Base-by-base conservation (phyloP, 1,284 basidiomycete genomes). In the Sanghuangporus baumii region DNA sequence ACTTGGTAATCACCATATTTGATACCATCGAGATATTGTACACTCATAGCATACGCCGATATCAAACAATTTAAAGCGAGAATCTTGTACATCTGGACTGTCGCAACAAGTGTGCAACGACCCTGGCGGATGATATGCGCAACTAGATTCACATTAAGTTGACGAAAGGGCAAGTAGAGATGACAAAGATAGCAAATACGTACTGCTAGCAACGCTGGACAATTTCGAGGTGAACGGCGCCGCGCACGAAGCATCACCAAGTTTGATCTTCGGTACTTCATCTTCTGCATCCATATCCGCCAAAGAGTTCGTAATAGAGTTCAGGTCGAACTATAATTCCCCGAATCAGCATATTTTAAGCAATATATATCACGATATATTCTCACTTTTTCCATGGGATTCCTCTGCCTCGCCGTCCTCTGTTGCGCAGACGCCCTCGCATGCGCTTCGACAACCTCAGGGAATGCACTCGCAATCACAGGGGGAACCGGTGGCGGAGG, bases 31-130 rank as follows among this genome's bases (percentile, higher is more conserved):
- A 98, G 81, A 72, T 98, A 97, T 74, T 96, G 94, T 26, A 98
- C 96, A 69, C 91, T 94, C 66, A 98, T 79, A 74, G 91, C 94
- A 78, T 96, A 98, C 37, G 95, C 95, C 2, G 94, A 96, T 73
- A 98, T 98, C 47, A 98, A 80, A 73, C 95, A 97, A 74, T 98
- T 98, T 65, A 97, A 79, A 2, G 95, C 95, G 43, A 98, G 81
- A 68, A 98, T 98, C 80, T 97, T 97, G 87, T 97, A 98, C 95
- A 98, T 98, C 77, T 98, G 96, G 63, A 96, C 91, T 1, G 95
- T 98, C 1, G 95, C 95, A 50, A 98, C 95, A 14, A 98, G 86
- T 0, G 95, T 98, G 78, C 95, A 97, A 52, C 95, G 90, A 23
- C 96, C 95, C 77, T 98, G 95, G 51, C 95, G 88, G 69, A 98